Evolutionary conservation across 148 eudicot genomes (phyloP), one percentile per base, ranked within the genome.

Genomic region (Nepenthes gracilis): DNA sequence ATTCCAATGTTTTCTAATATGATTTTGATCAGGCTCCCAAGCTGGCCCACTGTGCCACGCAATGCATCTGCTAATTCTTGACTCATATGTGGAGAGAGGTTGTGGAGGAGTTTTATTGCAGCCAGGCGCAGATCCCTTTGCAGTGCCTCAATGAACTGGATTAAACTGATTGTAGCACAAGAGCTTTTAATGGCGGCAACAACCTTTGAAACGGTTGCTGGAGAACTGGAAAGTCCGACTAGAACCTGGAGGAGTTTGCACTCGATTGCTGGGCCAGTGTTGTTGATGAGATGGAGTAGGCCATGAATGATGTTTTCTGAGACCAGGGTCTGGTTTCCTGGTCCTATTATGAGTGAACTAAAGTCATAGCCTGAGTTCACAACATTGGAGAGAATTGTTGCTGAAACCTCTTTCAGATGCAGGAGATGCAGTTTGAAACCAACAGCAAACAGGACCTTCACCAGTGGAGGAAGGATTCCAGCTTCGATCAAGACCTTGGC

Each of bases 191-290:
- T 85, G 73, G 97, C 95, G n/a, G 91, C 67, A 64, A 83, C 97
- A 35, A 87, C 91, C 15, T 78, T 70, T 0, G 53, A 43, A 48
- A 79, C 87, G 9, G 85, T 81, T 38, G 72, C 65, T 7, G 69
- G 76, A 55, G 87, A 77, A 72, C 74, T 81, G 6, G 97, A 87
- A 54, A 90, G 88, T 60, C 97, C 97, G 6, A 90, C 88, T 36
- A 90, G 89, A 58, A 87, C 97, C 65, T 87, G 88, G 58, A 90
- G 79, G 58, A 87, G 97, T 73, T 87, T 87, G 77, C 91, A 82
- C 73, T 81, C 97, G 32, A 90, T 90, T 33, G 91, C 72, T 1
- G 97, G 97, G 36, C 97, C 97, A 1, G 97, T 90, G 78, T 90
- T 90, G 73, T 83, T 90, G 55, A 90, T 90, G 37, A 90, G 80